phyloP scores from a whole-genome alignment of 495 filamentous ascomycete genomes.

The Cladorrhinum samala region DNA sequence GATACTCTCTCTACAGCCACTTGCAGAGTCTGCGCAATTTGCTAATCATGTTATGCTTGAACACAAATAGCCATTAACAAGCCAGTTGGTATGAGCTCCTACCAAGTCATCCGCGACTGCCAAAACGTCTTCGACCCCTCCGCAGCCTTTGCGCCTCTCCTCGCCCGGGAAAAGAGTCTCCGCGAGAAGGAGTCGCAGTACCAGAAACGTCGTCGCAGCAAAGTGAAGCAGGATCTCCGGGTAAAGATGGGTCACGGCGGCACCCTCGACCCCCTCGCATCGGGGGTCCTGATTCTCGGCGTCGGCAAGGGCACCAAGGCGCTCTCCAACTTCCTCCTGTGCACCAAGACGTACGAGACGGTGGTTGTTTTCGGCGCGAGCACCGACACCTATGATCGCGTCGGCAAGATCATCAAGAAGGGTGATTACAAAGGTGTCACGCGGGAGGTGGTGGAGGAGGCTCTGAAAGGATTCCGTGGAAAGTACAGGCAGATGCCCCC shows the following conservation, averaged over 20 bases:
- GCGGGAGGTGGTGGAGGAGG: conserved; percentile 67
- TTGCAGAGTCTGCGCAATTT: neutral
- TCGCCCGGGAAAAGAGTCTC: conserved; percentile 50
- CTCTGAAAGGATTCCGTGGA: conserved; percentile 69
- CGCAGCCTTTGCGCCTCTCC: conserved; percentile 63
- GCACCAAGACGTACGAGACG: conserved; percentile 89
- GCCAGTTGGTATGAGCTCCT: conserved; percentile 74
- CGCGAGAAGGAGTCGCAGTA: conserved; percentile 48
- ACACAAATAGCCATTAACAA: conserved; percentile 75
- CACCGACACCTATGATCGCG: conserved; percentile 84
- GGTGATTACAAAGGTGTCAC: conserved; percentile 74
- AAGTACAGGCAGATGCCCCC: conserved; percentile 88
- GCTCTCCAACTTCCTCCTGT: conserved; percentile 68
- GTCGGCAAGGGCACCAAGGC: conserved; percentile 83
- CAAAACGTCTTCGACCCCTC: conserved; percentile 81
- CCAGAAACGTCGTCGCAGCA: conserved; percentile 49
- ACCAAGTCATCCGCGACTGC: conserved; percentile 78
- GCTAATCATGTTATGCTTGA: neutral
- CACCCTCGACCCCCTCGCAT: conserved; percentile 90
- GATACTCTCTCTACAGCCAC: conserved; percentile 1
- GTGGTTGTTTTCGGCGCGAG: conserved; percentile 84
- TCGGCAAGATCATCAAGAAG: conserved; percentile 72
- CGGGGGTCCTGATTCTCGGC: conserved; percentile 82
- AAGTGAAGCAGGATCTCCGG: conserved; percentile 48
- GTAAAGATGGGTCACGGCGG: conserved; percentile 97